These are phyloP conservation scores for Tolypocladium amazonense DNA, from an alignment of 2,329 filamentous ascomycete species.

Conservation along the genomic window DNA sequence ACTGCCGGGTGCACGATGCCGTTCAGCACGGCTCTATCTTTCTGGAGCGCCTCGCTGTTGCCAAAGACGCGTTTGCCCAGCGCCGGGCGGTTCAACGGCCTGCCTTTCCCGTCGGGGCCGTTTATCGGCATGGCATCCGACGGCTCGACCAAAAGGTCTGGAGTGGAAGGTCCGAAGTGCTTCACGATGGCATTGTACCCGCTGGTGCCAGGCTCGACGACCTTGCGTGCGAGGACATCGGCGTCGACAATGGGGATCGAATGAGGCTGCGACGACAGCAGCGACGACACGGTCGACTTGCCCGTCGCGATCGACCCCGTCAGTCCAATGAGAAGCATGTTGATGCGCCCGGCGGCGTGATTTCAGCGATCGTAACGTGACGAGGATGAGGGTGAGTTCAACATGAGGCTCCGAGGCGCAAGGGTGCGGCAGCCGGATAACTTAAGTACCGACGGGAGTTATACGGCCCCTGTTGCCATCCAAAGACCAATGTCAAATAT, in stretches of 20 bases:
- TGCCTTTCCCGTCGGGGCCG: constrained; percentile 50
- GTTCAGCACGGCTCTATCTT: constrained; percentile 71
- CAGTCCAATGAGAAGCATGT: constrained; percentile 75
- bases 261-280: constrained; percentile 73
- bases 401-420: neutral
- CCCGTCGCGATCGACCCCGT: constrained; percentile 97
- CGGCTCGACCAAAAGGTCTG: constrained; percentile 65
- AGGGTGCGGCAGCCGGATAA: too few relatives aligned
- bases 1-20: constrained; percentile 90
- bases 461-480: neutral
- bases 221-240: constrained; percentile 81
- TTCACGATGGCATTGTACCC: constrained; percentile 76
- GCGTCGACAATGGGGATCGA: constrained; percentile 87
- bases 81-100: constrained; percentile 75
- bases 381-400: neutral
- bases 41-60: constrained; percentile 54
- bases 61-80: constrained; percentile 84
- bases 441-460: neutral
- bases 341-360: neutral
- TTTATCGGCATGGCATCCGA: constrained; percentile 39
- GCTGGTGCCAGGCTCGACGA: constrained; percentile 82
- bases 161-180: constrained; percentile 73
- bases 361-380: neutral
- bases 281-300: constrained; percentile 86
- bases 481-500: neutral